Base-by-base conservation (phyloP, 2,329 filamentous ascomycete species). In the Fusarium sp. region DNA sequence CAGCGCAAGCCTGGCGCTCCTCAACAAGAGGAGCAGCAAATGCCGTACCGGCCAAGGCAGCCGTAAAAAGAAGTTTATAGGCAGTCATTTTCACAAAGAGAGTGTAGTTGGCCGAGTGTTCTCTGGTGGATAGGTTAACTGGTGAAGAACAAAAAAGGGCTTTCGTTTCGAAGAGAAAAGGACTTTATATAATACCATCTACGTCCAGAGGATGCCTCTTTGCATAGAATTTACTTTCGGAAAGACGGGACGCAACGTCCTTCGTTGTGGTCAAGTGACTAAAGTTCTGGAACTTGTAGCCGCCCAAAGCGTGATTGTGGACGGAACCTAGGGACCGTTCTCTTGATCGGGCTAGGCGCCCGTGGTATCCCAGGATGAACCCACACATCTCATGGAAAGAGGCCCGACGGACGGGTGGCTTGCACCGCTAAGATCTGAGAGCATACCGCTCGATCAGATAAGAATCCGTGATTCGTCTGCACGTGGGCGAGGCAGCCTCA, bases 1-100 rank as follows among this genome's bases (percentile, higher is more conserved):
- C 69, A 11, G 70, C 64, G 25, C 76, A 78, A 27, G 78, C 80
- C 71, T 86, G 84, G 56, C 84, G 78, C 58, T 79, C 72, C 33
- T 77, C 68, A 11, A 63, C 27, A 15, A 76, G 52, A 22, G 86
- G 86, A 25, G 81, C 82, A 60, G 84, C 85, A 15, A 86, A 76
- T 71, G 80, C 82, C 40, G 80, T 71, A 57, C 70, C 72, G 14
- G 70, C 66, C 22, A 80, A 67, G 33, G 68, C 63, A 37, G 77
- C 69, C 30, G 65, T 68, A 15, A 75, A 15, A 7, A 78, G n/a
- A 45, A 77, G 54, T 56, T 72, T 74, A 32, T 54, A 43, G 10
- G 65, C 65, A 27, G 69, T 54, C 76, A 78, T 78, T 5, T 63
- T 22, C 20, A 20, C 54, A 40, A 37, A 17, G 50, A 56, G 47